Evolutionary conservation across 139 green algal genomes (phyloP).

Genomic region (Astrephomene gubernaculifera): DNA sequence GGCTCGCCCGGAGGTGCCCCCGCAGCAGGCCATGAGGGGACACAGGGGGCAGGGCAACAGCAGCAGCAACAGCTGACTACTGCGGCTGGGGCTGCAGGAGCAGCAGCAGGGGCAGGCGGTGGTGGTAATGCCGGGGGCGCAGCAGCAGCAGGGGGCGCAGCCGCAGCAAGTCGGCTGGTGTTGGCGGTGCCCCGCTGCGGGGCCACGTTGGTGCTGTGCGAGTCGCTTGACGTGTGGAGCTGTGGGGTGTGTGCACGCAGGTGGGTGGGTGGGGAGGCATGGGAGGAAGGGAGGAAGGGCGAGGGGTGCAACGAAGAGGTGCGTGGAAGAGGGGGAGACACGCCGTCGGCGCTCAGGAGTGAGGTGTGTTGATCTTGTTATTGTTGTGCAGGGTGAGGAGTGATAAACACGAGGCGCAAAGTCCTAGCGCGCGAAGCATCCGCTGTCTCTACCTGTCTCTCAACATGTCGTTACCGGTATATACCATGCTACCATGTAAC

Average conservation of each 20-base stretch:
- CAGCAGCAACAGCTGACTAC: too few species aligned
- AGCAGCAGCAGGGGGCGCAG: background rate
- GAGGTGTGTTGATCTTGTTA: too few species aligned
- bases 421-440: too few species aligned
- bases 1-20: background rate
- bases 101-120: background rate
- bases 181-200: constrained; percentile 12
- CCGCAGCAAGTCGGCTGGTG: background rate
- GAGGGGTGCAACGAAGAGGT: background rate
- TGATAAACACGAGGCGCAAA: too few species aligned
- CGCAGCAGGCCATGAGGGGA: background rate
- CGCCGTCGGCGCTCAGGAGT: background rate
- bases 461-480: too few species aligned
- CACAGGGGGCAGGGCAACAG: too few species aligned
- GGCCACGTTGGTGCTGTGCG: background rate
- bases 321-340: background rate
- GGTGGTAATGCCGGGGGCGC: background rate
- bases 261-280: background rate
- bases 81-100: too few species aligned
- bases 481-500: too few species aligned
- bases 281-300: background rate
- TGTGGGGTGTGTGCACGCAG: background rate
- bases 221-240: background rate
- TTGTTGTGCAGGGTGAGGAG: too few species aligned
- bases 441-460: too few species aligned